A percentile compares a stretch with the other conserved stretches of the same genome.
These are phyloP conservation scores for Emergomyces orientalis DNA, from an alignment of 2,329 filamentous ascomycete genomes.

Conservation along the genomic window DNA sequence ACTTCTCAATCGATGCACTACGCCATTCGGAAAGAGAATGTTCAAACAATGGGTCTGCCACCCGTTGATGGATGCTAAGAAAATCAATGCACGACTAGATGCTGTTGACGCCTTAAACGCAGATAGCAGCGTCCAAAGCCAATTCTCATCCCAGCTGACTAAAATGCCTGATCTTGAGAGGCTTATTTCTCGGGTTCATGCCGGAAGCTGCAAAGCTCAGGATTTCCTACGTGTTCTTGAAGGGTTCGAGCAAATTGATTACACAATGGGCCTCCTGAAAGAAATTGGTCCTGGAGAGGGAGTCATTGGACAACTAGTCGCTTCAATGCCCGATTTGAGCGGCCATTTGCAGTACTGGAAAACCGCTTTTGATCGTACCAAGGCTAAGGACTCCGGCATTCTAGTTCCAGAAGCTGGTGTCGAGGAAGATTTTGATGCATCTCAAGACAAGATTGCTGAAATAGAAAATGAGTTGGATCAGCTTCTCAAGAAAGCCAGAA, in stretches of 20 bases:
- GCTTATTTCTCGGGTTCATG: slow-evolving; percentile 88
- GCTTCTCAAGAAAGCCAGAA: slow-evolving; percentile 61
- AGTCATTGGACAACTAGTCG: slow-evolving; percentile 72
- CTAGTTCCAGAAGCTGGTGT: slow-evolving; percentile 79
- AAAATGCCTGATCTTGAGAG: slow-evolving; percentile 92
- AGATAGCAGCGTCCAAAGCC: slow-evolving; percentile 68
- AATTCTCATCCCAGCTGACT: slow-evolving; percentile 77
- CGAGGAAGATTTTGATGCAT: slow-evolving; percentile 85
- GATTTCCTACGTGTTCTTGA: slow-evolving; percentile 92
- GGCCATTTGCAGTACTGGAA: slow-evolving; percentile 75
- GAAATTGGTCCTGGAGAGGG: slow-evolving; percentile 68
- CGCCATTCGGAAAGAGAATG: slow-evolving; percentile 91
- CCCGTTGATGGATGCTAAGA: slow-evolving; percentile 72
- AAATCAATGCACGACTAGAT: slow-evolving; percentile 89
- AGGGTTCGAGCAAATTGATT: slow-evolving; percentile 95
- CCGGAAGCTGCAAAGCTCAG: slow-evolving; percentile 76
- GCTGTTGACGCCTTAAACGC: slow-evolving; percentile 88
- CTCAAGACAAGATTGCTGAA: slow-evolving; percentile 63
- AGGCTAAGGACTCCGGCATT: slow-evolving; percentile 68
- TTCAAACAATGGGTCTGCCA: slow-evolving; percentile 98
- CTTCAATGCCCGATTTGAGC: slow-evolving; percentile 74
- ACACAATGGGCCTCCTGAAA: slow-evolving; percentile 72
- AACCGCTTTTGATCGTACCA: slow-evolving; percentile 75
- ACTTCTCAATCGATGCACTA: slow-evolving; percentile 87
- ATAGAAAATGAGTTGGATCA: slow-evolving; percentile 64